Conservation (phyloP, 176 grass and related monocot species). For the Carex kokanica region DNA sequence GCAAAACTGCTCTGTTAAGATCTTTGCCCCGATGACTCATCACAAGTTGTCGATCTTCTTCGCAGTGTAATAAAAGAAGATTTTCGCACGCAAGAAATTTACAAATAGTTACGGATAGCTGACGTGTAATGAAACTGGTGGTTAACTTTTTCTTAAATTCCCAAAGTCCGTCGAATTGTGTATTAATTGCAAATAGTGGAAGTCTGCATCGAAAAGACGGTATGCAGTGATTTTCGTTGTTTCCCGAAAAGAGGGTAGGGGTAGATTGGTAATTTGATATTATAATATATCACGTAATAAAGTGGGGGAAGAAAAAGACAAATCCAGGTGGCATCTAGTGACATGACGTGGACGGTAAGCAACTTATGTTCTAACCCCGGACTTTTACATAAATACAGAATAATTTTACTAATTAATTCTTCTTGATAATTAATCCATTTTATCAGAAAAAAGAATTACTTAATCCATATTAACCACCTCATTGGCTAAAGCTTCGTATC, state of each 20-base stretch:
- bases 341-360: conserved; percentile 34
- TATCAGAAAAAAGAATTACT: no score
- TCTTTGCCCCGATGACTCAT: no score
- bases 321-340: conserved; percentile 46
- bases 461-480: no score
- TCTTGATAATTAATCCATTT: no score
- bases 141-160: neutral
- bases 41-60: neutral
- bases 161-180: no score
- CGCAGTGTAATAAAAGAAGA: neutral
- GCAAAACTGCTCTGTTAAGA: no score
- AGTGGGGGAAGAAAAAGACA: conserved; percentile 39
- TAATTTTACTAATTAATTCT: no score
- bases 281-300: conserved; percentile 24
- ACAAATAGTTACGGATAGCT: neutral
- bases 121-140: neutral
- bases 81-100: neutral
- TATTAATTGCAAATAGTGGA: neutral
- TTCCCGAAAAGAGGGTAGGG: neutral
- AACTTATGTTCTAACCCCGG: conserved; percentile 2
- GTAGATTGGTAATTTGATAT: conserved; percentile 21
- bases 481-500: no score
- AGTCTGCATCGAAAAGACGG: neutral
- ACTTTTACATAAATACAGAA: no score
- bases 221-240: neutral